Evolutionary conservation across 768 basidiomycete species (phyloP).

Genomic region (Chiua virens): DNA sequence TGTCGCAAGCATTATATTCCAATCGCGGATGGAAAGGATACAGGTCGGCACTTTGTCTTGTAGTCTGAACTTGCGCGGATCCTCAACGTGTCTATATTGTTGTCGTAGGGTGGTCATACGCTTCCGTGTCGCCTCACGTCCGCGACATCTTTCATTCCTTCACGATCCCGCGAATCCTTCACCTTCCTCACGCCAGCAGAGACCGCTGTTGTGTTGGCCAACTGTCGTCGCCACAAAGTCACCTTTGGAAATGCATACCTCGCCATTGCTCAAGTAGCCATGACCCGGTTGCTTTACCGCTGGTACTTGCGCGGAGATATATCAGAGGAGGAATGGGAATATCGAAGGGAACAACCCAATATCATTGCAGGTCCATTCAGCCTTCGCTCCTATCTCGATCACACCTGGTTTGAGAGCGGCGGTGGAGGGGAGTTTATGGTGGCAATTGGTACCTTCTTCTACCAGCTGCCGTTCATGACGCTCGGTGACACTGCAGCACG

Average conservation of each 20-base stretch:
- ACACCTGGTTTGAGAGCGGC: no score
- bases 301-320: slow-evolving; percentile 46
- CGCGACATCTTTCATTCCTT: no score
- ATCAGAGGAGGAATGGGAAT: slow-evolving; percentile 48
- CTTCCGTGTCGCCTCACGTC: no score
- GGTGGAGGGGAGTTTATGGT: no score
- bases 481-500: slow-evolving; percentile 17
- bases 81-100: slow-evolving; percentile 39
- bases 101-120: no score
- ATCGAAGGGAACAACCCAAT: slow-evolving; percentile 48
- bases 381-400: no score
- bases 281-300: slow-evolving; percentile 48
- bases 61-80: background rate
- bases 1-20: no score
- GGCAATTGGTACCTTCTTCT: slow-evolving; percentile 47
- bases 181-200: no score
- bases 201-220: no score
- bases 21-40: slow-evolving; percentile 32
- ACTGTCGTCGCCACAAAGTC: slow-evolving; percentile 40
- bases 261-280: slow-evolving; percentile 49
- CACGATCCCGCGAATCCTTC: no score
- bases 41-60: slow-evolving; percentile 28
- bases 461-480: slow-evolving; percentile 48
- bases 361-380: no score
- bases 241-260: slow-evolving; percentile 52